phyloP scores from a whole-genome alignment of 139 green algal genomes.

The Chlamydomonas asymmetrica region DNA sequence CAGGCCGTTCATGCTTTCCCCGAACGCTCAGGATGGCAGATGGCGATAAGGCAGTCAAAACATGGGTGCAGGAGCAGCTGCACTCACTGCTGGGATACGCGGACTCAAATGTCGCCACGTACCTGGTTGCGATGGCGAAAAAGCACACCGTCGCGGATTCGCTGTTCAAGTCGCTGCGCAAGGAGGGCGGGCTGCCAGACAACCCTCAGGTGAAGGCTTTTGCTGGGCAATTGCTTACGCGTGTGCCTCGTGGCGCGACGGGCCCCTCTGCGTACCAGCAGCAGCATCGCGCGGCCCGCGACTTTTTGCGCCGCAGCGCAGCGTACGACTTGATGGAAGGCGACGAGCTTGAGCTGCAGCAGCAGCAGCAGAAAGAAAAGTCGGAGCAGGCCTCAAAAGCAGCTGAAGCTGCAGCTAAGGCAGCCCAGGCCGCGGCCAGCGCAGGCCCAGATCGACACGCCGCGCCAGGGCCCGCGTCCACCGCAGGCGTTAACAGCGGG shows the following conservation, averaged over 20 bases:
- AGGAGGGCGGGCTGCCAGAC: conserved; percentile 50
- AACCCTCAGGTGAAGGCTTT: conserved; percentile 49
- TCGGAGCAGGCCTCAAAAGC: not conserved
- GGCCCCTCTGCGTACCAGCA: not conserved
- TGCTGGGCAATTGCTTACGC: conserved; percentile 58
- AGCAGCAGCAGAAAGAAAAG: conserved; percentile 30
- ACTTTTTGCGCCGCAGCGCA: conserved; percentile 48
- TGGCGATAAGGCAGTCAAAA: conserved; percentile 40
- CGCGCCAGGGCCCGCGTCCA: too few relatives aligned
- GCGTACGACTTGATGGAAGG: conserved; percentile 60
- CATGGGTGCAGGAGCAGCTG: conserved; percentile 79
- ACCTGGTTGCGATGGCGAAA: conserved; percentile 49
- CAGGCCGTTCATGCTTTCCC: too few relatives aligned
- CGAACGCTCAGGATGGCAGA: too few relatives aligned
- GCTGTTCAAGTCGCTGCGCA: conserved; percentile 26
- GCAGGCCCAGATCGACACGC: conserved; percentile 3
- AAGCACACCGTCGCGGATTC: conserved; percentile 31
- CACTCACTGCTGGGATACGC: conserved; percentile 69
- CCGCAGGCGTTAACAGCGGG: too few relatives aligned
- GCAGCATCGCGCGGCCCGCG: conserved; percentile 40
- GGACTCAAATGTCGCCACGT: conserved; percentile 46
- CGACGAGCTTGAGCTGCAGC: conserved; percentile 47
- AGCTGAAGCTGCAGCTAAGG: conserved; percentile 27
- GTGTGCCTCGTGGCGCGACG: conserved; percentile 33
- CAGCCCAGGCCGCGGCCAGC: conserved; percentile 1